A percentile compares a stretch with the other conserved stretches of the same genome.
Conservation (phyloP, 192 early-diverging fungal species). For the Lobosporangium transversale region DNA sequence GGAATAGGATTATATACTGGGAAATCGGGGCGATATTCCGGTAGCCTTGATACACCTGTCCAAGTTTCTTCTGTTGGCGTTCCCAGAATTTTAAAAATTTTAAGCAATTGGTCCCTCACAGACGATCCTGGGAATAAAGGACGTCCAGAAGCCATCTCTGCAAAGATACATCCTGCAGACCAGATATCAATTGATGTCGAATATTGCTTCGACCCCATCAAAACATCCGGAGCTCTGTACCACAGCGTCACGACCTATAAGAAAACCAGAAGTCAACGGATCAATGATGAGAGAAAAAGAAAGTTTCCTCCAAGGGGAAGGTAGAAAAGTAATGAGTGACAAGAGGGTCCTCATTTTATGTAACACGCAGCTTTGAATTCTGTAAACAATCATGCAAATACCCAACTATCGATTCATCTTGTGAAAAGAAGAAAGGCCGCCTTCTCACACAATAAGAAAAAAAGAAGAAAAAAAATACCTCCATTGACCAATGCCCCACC, state of each 20-base stretch:
- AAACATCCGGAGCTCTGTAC: conserved; percentile 89
- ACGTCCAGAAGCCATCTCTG: conserved; percentile 89
- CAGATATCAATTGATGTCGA: conserved; percentile 90
- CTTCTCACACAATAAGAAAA: conserved; percentile 2
- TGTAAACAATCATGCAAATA: conserved; percentile 28
- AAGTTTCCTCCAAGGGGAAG: not conserved
- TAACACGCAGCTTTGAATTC: not conserved
- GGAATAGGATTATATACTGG: conserved; percentile 76
- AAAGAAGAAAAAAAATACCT: conserved; percentile 3
- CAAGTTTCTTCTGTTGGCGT: conserved; percentile 85
- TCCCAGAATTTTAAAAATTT: conserved; percentile 92
- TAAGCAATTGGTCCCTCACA: conserved; percentile 84
- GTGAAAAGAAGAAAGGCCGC: not conserved
- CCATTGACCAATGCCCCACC: not conserved
- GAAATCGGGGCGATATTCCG: conserved; percentile 89
- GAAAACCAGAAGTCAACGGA: not conserved
- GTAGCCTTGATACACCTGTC: conserved; percentile 87
- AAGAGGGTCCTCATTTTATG: not conserved
- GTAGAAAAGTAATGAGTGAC: not conserved
- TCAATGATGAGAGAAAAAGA: not conserved
- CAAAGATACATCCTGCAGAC: conserved; percentile 91
- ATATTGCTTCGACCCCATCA: conserved; percentile 90
- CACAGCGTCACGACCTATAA: conserved; percentile 82
- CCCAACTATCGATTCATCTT: not conserved
- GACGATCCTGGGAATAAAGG: conserved; percentile 94